These are phyloP conservation scores for Blastobotrys peoriensis DNA, from an alignment of 805 yeast genomes.

Conservation along the genomic window DNA sequence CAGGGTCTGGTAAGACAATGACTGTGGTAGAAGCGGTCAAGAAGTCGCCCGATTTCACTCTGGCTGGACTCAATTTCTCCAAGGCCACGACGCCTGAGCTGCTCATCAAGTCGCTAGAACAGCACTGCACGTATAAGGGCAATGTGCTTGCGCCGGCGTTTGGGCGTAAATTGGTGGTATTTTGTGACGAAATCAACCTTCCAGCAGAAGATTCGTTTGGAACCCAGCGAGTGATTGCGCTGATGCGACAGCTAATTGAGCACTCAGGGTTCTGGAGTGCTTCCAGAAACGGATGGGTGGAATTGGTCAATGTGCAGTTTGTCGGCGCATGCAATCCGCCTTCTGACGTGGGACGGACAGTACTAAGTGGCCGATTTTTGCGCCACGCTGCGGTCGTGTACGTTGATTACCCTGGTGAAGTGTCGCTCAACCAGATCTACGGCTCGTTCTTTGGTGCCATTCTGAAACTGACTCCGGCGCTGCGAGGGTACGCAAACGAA, in stretches of 20 bases:
- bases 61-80: constrained; percentile 73
- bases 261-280: constrained; percentile 72
- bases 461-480: constrained; percentile 53
- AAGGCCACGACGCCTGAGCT: constrained; percentile 65
- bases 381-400: constrained; percentile 59
- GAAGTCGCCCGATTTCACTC: constrained; percentile 48
- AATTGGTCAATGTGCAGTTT: constrained; percentile 58
- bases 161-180: constrained; percentile 71
- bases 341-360: constrained; percentile 65
- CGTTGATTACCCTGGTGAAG: constrained; percentile 71
- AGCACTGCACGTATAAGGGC: constrained; percentile 64
- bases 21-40: constrained; percentile 64
- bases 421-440: constrained; percentile 65
- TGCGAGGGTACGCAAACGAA: constrained; percentile 46
- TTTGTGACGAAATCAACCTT: constrained; percentile 87
- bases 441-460: constrained; percentile 48
- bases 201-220: constrained; percentile 70
- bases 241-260: constrained; percentile 70
- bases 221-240: constrained; percentile 62
- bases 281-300: constrained; percentile 58
- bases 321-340: constrained; percentile 98
- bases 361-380: constrained; percentile 53
- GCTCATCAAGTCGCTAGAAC: constrained; percentile 61
- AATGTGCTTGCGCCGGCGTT: constrained; percentile 49
- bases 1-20: constrained; percentile 97